Percentiles rank a stretch among this genome's conserved stretches.
These are phyloP conservation scores for Psidium friedrichsthalianum DNA, from an alignment of 345 rosid species.

Conservation along the genomic window DNA sequence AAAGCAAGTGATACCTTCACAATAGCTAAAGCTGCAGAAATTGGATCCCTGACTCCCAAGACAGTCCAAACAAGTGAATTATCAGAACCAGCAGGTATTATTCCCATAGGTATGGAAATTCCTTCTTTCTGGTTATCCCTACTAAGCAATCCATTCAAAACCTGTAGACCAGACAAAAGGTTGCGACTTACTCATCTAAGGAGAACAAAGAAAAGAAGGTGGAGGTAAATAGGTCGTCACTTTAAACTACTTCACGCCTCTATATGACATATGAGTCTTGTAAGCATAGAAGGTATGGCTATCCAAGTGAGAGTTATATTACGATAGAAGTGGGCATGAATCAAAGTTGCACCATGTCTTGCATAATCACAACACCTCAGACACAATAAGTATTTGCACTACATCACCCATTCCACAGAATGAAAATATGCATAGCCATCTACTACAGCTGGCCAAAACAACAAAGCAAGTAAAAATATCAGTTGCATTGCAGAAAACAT, in stretches of 20 bases:
- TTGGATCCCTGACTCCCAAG: slow-evolving; percentile 92
- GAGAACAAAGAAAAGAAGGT: neutral
- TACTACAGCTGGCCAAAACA: neutral
- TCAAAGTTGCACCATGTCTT: neutral
- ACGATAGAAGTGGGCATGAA: neutral
- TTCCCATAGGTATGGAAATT: slow-evolving; percentile 96
- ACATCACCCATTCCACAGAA: neutral
- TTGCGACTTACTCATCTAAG: neutral
- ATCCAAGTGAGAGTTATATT: neutral
- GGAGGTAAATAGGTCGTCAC: neutral
- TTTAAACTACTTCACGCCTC: neutral
- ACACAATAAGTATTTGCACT: neutral
- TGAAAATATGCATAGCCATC: neutral
- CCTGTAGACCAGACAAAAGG: slow-evolving; percentile 34
- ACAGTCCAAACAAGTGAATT: slow-evolving; percentile 99
- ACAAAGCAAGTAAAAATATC: neutral
- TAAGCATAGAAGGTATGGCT: neutral
- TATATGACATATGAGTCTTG: neutral
- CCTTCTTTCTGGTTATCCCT: slow-evolving; percentile 96
- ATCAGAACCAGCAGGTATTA: slow-evolving; percentile 98
- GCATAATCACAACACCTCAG: neutral
- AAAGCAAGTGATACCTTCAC: slow-evolving; percentile 56
- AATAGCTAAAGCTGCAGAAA: slow-evolving; percentile 90
- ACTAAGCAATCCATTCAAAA: slow-evolving; percentile 79
- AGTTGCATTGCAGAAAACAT: neutral